Base-by-base conservation (phyloP, 2,329 filamentous ascomycete species). In the Cladosporium sp. region DNA sequence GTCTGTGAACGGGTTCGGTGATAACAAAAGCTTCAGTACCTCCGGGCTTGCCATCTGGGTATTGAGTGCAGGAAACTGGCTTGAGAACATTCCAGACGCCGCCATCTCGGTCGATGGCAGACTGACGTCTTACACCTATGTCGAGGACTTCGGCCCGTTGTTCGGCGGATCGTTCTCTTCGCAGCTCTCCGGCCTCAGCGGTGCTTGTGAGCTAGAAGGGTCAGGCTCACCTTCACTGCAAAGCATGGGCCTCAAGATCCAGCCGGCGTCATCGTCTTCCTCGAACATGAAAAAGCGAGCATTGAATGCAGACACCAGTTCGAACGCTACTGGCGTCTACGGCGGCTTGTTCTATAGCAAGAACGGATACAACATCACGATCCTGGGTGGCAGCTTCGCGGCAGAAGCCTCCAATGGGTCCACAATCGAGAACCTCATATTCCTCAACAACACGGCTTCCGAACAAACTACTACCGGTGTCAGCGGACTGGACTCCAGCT, bases 1-100 rank as follows among this genome's bases (percentile, higher is more conserved):
- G 18, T 82, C 88, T 63, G 87, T 97, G 67, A 84, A 89, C 31
- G 85, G 84, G 0, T 94, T 92, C 71, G 87, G 81, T 40, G 82
- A 82, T 69, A 89, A 89, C 69, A 77, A 83, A 7, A 85, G 87
- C 11, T 83, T 89, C 31, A 73, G 84, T 10, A 90, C 88, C 0
- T 79, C 87, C 60, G 93, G 93, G 2, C 92, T 99, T 73, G 94
- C 92, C 16, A 83, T 98, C 44, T 99, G 95, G 95, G 89, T 98
- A 8, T 91, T 91, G 3, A 96, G 93, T 3, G 83, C 85, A 68
- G 85, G 84, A 66, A 95, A 95, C 75, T 99, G 95, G 95, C 83
- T 99, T 18, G 88, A 92, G 74, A 95, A 96, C 70, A 80, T 97
- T 21, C 72, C 78, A 12, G 81, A 86, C 7, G 80, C 85, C 8